Percentiles rank a stretch among this genome's conserved stretches.
phyloP scores from a whole-genome alignment of 345 rosid genomes.

The Eutrema yunnanense region DNA sequence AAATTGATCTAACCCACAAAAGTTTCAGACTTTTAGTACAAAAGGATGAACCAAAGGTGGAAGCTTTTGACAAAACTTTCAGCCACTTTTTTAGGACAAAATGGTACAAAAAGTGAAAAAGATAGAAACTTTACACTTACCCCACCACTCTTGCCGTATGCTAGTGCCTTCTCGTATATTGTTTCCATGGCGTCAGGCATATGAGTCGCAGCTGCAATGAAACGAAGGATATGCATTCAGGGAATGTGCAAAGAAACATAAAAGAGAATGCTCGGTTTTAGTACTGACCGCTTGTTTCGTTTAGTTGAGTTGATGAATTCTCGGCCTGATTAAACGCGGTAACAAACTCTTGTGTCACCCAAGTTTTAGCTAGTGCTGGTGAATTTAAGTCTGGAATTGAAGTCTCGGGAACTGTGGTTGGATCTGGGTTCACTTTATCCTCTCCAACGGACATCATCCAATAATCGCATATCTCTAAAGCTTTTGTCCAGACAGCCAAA shows the following conservation, averaged over 20 bases:
- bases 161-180: constrained; percentile 53
- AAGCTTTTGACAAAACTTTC: neutral
- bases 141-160: constrained; percentile 55
- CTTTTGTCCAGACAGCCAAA: constrained; percentile 69
- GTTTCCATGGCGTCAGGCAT: constrained; percentile 84
- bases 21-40: neutral
- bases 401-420: constrained; percentile 17
- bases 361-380: constrained; percentile 37
- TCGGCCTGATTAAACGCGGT: constrained; percentile 53
- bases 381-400: constrained; percentile 31
- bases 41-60: neutral
- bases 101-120: neutral
- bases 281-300: constrained; percentile 49
- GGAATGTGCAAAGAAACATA: neutral
- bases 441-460: constrained; percentile 41
- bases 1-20: neutral
- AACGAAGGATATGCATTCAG: constrained; percentile 12
- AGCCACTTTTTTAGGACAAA: neutral
- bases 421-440: constrained; percentile 24
- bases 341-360: constrained; percentile 60
- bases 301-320: constrained; percentile 45
- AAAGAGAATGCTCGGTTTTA: neutral
- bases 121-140: constrained; percentile 31
- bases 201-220: constrained; percentile 47
- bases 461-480: constrained; percentile 46